Evolutionary conservation across 2,329 filamentous ascomycete species (phyloP).

Genomic region (Neonectria neomacrospora): DNA sequence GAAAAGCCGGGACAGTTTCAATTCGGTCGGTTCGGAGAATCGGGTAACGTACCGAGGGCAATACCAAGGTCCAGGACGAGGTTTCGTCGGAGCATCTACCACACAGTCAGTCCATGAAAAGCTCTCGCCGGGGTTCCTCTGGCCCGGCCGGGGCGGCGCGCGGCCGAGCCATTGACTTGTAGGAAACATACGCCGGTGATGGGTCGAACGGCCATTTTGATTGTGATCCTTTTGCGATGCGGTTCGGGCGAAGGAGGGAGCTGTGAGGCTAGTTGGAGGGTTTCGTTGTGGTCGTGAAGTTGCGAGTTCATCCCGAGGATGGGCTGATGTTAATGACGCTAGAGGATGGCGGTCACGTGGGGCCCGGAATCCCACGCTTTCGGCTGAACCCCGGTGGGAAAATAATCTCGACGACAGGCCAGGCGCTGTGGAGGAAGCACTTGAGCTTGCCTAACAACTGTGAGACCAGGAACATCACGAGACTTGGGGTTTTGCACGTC

Average conservation of each 20-base stretch:
- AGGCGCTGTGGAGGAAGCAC: slow-evolving; percentile 3
- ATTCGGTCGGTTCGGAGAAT: slow-evolving; percentile 9
- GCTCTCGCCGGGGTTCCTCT: slow-evolving; percentile 37
- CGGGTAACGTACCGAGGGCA: slow-evolving; percentile 62
- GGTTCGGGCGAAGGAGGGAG: slow-evolving; percentile 37
- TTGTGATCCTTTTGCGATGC: slow-evolving; percentile 39
- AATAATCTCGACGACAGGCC: slow-evolving; percentile 42
- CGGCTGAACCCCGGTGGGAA: slow-evolving; percentile 45
- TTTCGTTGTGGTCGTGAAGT: slow-evolving; percentile 43
- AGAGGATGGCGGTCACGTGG: slow-evolving; percentile 41
- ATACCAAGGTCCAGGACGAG: slow-evolving; percentile 67
- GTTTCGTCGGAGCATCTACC: slow-evolving; percentile 69
- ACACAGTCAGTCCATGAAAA: slow-evolving; percentile 49
- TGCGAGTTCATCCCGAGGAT: slow-evolving; percentile 45
- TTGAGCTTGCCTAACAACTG: slow-evolving; percentile 28
- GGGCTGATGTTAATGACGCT: slow-evolving; percentile 52
- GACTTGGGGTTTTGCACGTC: slow-evolving; percentile 38
- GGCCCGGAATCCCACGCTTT: background rate
- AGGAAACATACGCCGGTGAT: slow-evolving; percentile 67
- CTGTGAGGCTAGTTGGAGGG: slow-evolving; percentile 35
- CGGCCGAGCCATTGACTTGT: slow-evolving; percentile 47
- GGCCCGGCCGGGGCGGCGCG: slow-evolving; percentile 25
- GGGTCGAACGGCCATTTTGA: slow-evolving; percentile 66
- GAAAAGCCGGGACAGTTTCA: slow-evolving; percentile 16
- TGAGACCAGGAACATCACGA: slow-evolving; percentile 30